These are phyloP conservation scores for Terana coerulea DNA, from an alignment of 768 basidiomycete genomes.

Conservation along the genomic window DNA sequence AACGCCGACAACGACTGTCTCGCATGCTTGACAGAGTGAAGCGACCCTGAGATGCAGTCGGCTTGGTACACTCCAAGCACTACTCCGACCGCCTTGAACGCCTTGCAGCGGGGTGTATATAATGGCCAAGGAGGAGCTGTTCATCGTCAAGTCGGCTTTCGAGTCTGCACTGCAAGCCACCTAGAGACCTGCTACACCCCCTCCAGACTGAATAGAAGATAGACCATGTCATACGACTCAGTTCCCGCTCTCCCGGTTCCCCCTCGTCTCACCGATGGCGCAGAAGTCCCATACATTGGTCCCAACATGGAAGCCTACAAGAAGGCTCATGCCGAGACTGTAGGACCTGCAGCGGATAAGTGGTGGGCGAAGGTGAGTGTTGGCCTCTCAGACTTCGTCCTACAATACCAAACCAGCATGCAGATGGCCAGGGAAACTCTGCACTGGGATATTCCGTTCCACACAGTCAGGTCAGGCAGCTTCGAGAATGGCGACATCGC, in stretches of 20 bases:
- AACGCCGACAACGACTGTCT: no score
- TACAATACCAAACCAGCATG: not conserved
- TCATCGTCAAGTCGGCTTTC: not conserved
- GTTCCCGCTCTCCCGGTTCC: conserved; percentile 60
- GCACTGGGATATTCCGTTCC: conserved; percentile 87
- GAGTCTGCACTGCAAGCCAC: not conserved
- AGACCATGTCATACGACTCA: conserved; percentile 2
- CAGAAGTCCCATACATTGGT: conserved; percentile 68
- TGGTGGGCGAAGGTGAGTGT: conserved; percentile 87
- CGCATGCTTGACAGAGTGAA: no score
- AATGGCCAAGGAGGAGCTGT: not conserved
- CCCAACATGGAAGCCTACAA: conserved; percentile 42
- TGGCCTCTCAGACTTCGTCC: no score
- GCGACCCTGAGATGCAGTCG: no score
- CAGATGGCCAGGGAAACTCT: conserved; percentile 73
- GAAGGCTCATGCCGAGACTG: conserved; percentile 58
- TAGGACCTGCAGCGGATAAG: conserved; percentile 73
- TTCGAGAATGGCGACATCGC: conserved; percentile 85
- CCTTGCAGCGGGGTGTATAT: no score
- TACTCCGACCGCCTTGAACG: no score
- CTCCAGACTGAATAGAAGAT: not conserved
- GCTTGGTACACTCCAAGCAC: no score
- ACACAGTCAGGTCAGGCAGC: conserved; percentile 76
- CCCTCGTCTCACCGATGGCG: conserved; percentile 55
- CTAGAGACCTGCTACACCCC: not conserved